Base-by-base conservation (phyloP, 2,329 filamentous ascomycete genomes). In the Colletotrichum sansevieriae region DNA sequence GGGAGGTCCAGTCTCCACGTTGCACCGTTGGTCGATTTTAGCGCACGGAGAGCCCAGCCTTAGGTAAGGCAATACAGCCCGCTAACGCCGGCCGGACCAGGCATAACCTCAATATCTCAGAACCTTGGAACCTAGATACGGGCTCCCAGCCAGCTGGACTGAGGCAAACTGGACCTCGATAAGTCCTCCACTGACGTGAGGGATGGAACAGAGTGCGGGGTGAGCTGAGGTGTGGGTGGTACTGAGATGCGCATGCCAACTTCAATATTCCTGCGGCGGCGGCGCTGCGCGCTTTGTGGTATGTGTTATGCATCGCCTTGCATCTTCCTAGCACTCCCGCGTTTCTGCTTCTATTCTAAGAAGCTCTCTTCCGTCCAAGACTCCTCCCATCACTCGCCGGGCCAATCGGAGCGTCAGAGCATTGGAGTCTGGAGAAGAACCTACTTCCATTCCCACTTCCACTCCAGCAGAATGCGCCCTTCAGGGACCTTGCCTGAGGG, bases 211-310 rank as follows among this genome's bases (percentile, higher is more conserved):
- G 33, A 33, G 37, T 15, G 58, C 58, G 46, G 46, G 58, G 58
- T 52, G 58, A 63, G n/a, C 52, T 58, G 46, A 47, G 33, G 65
- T 44, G 61, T 65, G 65, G 60, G 60, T 64, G 65, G 47, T 41
- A 59, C 60, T 18, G 39, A 46, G 12, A 22, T 63, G 41, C 29
- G 49, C 33, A 54, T 18, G 33, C 25, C 25, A 25, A 25, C 25
- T 25, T 25, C 25, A 25, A 4, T 25, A 25, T 5, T 25, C 25
- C 58, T 43, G 39, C 33, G 18, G 39, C 25, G 13, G 13, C 33
- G 9, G 13, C 15, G 49, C 49, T 12, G 49, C 18, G 49, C 33
- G n/a, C n/a, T 29, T 52, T 33, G n/a, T 52, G 49, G 5, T n/a
- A n/a, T 22, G 20, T 35, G 37, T 22, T 15, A 25, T 63, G 25